phyloP scores from a whole-genome alignment of 2,329 filamentous ascomycete species.

The Camptophora hylomeconis region DNA sequence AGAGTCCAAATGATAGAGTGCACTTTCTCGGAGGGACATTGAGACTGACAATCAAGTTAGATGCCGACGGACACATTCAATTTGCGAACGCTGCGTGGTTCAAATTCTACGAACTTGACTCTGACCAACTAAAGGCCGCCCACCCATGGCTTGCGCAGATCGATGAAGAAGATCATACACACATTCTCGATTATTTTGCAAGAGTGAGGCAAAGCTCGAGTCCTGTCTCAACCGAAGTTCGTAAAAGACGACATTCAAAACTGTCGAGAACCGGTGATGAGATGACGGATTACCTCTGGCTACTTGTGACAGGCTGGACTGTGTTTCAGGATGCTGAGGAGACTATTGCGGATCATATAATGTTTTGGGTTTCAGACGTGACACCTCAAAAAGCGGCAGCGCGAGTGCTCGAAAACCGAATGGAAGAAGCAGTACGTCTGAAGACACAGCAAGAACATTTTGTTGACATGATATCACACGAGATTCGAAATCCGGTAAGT shows the following conservation, averaged over 20 bases:
- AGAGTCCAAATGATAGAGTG: too few relatives aligned
- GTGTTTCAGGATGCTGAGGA: constrained; percentile 1
- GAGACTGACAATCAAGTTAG: too few relatives aligned
- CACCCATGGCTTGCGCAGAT: constrained; percentile 4
- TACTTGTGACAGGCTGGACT: constrained; percentile 1
- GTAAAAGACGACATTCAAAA: too few relatives aligned
- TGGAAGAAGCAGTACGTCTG: constrained; percentile 66
- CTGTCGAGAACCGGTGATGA: background rate
- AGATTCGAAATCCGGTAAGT: constrained; percentile 44
- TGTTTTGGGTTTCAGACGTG: constrained; percentile 57
- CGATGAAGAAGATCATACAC: background rate
- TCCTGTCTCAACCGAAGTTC: too few relatives aligned
- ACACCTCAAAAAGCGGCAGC: constrained; percentile 74
- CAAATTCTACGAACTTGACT: constrained; percentile 1
- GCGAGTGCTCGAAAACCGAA: constrained; percentile 60
- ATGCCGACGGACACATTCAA: constrained; percentile 2
- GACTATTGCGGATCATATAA: constrained; percentile 4
- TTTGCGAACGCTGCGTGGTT: constrained; percentile 4
- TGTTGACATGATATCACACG: constrained; percentile 40
- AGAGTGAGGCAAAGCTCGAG: too few relatives aligned
- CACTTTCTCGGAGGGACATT: too few relatives aligned
- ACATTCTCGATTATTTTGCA: too few relatives aligned
- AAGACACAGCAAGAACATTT: constrained; percentile 55
- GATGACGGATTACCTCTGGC: background rate
- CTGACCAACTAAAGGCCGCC: constrained; percentile 1